A percentile compares a stretch with the other conserved stretches of the same genome.
Conservation (phyloP, 441 rosid species). For the Brassica balearica region DNA sequence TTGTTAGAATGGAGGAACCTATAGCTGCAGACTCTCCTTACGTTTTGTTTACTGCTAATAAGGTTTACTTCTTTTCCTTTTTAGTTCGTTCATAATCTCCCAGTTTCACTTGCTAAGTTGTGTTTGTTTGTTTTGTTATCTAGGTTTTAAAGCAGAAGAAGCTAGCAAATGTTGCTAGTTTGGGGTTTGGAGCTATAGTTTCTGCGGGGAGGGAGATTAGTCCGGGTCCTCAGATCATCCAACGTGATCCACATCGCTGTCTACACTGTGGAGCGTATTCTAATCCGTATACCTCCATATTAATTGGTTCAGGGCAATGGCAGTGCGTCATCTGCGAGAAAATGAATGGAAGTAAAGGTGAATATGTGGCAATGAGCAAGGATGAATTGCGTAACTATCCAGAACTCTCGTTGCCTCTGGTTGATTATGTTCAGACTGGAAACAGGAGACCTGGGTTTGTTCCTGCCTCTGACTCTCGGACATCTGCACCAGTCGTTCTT, state of each 20-base stretch:
- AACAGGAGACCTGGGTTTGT: slow-evolving; percentile 84
- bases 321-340: slow-evolving; percentile 82
- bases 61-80: slow-evolving; percentile 58
- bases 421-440: slow-evolving; percentile 90
- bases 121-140: not conserved
- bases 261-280: slow-evolving; percentile 90
- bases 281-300: slow-evolving; percentile 77
- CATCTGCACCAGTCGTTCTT: slow-evolving; percentile 86
- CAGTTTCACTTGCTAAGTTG: not conserved
- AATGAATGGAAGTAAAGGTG: slow-evolving; percentile 87
- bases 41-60: slow-evolving; percentile 78
- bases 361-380: slow-evolving; percentile 78
- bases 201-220: slow-evolving; percentile 88
- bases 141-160: slow-evolving; percentile 93
- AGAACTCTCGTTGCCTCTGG: slow-evolving; percentile 76
- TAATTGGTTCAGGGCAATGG: slow-evolving; percentile 97
- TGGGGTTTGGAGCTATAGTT: slow-evolving; percentile 95
- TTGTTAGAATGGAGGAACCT: slow-evolving; percentile 58
- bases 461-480: slow-evolving; percentile 88
- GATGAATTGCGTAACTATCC: slow-evolving; percentile 74
- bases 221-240: slow-evolving; percentile 78
- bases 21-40: slow-evolving; percentile 60
- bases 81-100: slow-evolving; percentile 9
- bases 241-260: slow-evolving; percentile 91
- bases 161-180: slow-evolving; percentile 83